Evolutionary conservation across 169 alveolate genomes (phyloP).

Genomic region (Cryptosporidium muris): DNA sequence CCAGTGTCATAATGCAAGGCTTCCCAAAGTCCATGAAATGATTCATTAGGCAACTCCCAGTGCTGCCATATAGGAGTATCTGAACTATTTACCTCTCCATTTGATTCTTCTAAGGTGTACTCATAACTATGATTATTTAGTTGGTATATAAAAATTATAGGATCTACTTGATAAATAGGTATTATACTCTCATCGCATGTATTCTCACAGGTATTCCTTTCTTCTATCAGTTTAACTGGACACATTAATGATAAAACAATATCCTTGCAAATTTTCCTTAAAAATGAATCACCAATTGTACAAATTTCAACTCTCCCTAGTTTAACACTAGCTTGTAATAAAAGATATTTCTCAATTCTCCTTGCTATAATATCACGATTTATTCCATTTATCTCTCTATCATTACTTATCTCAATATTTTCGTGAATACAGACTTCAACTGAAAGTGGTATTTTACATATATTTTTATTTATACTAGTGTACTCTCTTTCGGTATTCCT

Average conservation of each 20-base stretch:
- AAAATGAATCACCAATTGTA: conserved; percentile 54
- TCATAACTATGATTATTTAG: conserved; percentile 30
- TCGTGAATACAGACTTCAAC: conserved; percentile 53
- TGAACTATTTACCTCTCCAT: conserved; percentile 10
- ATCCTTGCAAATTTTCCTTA: conserved; percentile 49
- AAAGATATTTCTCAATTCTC: conserved; percentile 36
- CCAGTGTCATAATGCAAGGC: conserved; percentile 77
- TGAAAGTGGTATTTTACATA: conserved; percentile 41
- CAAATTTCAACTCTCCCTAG: conserved; percentile 34
- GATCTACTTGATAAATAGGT: conserved; percentile 53
- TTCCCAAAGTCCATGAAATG: conserved; percentile 83
- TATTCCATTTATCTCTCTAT: conserved; percentile 3
- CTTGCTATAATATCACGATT: conserved; percentile 6
- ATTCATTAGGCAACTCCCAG: conserved; percentile 79
- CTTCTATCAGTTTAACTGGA: conserved; percentile 32
- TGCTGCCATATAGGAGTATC: conserved; percentile 74
- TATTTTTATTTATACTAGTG: neutral
- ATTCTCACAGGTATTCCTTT: neutral
- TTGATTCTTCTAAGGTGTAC: conserved; percentile 14
- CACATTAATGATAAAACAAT: conserved; percentile 43
- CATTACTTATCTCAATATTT: conserved; percentile 19
- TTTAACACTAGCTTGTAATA: conserved; percentile 51
- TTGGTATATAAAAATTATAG: conserved; percentile 34
- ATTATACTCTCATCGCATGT: neutral
- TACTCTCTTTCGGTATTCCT: neutral